Evolutionary conservation across 2,329 filamentous ascomycete genomes (phyloP), one percentile per base, ranked within the genome.

Genomic region (Arachnomyces sp.): DNA sequence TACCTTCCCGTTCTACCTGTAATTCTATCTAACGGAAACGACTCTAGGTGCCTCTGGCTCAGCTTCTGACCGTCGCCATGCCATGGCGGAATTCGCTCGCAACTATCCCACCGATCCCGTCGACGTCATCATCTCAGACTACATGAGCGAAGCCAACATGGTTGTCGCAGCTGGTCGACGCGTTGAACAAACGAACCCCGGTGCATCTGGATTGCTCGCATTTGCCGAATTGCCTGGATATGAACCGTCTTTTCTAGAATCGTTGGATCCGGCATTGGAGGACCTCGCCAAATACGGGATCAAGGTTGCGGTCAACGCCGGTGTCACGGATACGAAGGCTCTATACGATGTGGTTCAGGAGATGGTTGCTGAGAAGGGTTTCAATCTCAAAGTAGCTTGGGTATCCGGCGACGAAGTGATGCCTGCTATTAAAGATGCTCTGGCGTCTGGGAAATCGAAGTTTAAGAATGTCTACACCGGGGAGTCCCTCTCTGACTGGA

Each of bases 91-190:
- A 21, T 66, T 70, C 44, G 67, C 66, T 13, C 57, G 48, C 15
- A 59, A 66, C 39, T 49, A 63, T 35, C 53, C 60, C 5, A 58
- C 59, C 11, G 71, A 73, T 18, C 64, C 68, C 3, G 57, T 69
- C 21, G 67, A 71, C 52, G 63, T 69, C 4, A 67, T 70, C 34
- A 67, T 68, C 37, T 62, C 63, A 3, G 67, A 71, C 47, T 69
- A 66, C 52, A 68, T 71, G 61, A 66, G 63, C 42, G 68, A 71
- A 44, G 65, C 68, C 46, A 78, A 76, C 52, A 74, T 78, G 62
- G 69, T 72, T 15, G 57, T 56, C 7, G 41, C 62, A 45, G 56
- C 60, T 44, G 50, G 62, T 46, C 44, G 68, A 54, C 53, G 61
- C 45, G 40, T 68, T 49, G 42, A 72, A 47, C 54, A 61, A 38